Base-by-base conservation (phyloP, 345 rosid genomes). In the Linum usitatissimum region DNA sequence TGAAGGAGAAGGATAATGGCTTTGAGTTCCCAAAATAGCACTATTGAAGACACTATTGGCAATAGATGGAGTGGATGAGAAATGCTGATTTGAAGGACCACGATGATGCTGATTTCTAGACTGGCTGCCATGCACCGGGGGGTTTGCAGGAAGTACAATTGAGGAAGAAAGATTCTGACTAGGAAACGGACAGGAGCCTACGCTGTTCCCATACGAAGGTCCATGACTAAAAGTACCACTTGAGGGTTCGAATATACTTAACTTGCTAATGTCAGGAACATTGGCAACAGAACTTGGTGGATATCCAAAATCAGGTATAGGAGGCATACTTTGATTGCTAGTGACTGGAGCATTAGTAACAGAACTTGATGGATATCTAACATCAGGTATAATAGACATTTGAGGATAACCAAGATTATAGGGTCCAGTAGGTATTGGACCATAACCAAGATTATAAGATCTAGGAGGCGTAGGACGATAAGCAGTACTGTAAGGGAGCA, bases 251-350 rank as follows among this genome's bases (percentile, higher is more conserved):
- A 78, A 76, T 66, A 73, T 19, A 64, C 61, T 79, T 71, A 71
- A 67, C 70, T 75, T 83, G 63, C 84, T 77, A 66, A 78, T 71
- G 78, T 79, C 81, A 63, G 79, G 85, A 66, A 77, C 21, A 74
- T 73, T 68, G 57, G 69, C 53, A 64, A 57, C 18, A 12, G 69
- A 62, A 28, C 60, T 31, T 23, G 73, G 30, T n/a, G 61, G 54
- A 42, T 17, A 28, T 54, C 59, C 38, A 48, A 60, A 55, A 18
- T 67, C 67, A 64, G 51, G 51, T 45, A 10, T 45, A 15, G 51
- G 14, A 10, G 80, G 75, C 70, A 71, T 18, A 64, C 61, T 79
- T 69, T 69, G 68, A 68, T 75, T 82, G 64, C 83, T 77, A 65
- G 76, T 71, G 78, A 77, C 79, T 60, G 79, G 85, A 67, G 77